Evolutionary conservation across 768 basidiomycete species (phyloP).

Genomic region (Trametes meyenii): DNA sequence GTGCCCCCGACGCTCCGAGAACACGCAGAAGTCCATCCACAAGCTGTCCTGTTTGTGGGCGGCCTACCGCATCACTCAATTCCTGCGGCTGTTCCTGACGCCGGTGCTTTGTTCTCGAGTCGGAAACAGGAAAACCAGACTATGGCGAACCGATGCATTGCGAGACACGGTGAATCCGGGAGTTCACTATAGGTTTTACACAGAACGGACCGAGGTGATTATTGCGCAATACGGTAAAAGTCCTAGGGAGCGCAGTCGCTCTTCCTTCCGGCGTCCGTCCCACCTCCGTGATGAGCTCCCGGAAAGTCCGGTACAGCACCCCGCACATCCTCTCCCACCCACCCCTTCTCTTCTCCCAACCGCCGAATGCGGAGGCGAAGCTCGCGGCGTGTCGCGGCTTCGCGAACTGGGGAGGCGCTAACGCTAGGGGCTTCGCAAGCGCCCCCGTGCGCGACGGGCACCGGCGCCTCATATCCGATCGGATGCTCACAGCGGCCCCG

Average conservation of each 20-base stretch:
- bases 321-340: constrained; percentile 11
- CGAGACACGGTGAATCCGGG: too few species aligned
- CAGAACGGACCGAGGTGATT: too few species aligned
- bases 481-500: constrained; percentile 15
- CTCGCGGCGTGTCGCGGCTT: background rate
- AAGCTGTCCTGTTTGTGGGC: too few species aligned
- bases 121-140: too few species aligned
- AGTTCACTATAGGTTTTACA: too few species aligned
- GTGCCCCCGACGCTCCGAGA: too few species aligned
- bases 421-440: background rate
- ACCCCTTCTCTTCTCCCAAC: constrained; percentile 13
- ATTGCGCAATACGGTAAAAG: background rate
- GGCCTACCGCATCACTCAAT: too few species aligned
- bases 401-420: background rate
- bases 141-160: too few species aligned
- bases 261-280: background rate
- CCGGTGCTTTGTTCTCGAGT: too few species aligned
- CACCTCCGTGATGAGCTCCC: background rate
- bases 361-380: constrained; percentile 1
- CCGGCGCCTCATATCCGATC: constrained; percentile 17
- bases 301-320: background rate
- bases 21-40: too few species aligned
- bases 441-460: constrained; percentile 1
- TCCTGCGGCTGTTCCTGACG: too few species aligned
- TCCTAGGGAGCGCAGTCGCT: background rate